phyloP scores from a whole-genome alignment of 305 asterid species.

The Solanum chacoense region DNA sequence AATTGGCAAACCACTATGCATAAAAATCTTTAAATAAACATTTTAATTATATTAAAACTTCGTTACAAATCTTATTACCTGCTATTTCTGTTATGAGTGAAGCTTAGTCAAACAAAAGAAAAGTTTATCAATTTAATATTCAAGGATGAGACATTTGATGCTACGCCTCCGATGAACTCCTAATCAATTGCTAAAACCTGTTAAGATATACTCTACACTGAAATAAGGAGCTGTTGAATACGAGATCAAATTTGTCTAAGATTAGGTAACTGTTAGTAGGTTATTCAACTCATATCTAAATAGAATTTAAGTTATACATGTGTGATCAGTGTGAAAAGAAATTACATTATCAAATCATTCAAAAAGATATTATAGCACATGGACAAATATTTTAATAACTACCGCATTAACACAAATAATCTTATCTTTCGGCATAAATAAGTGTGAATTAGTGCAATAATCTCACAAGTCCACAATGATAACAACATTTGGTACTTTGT shows the following conservation, averaged over 20 bases:
- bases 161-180: background rate
- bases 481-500: slow-evolving; percentile 13
- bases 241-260: background rate
- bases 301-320: background rate
- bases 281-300: background rate
- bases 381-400: background rate
- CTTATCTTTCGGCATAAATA: slow-evolving; percentile 52
- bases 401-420: slow-evolving; percentile 16
- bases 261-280: background rate
- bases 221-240: background rate
- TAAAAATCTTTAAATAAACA: background rate
- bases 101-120: background rate
- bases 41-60: background rate
- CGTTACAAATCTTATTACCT: background rate
- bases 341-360: background rate
- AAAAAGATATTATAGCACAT: background rate
- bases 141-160: background rate
- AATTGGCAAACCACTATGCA: background rate
- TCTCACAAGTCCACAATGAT: slow-evolving; percentile 26
- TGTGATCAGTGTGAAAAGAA: background rate
- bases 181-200: background rate
- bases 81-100: background rate
- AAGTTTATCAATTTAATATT: background rate
- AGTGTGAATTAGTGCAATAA: slow-evolving; percentile 35
- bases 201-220: background rate